These are phyloP conservation scores for Puccinia triticina DNA, from an alignment of 1,284 basidiomycete genomes.

Conservation along the genomic window DNA sequence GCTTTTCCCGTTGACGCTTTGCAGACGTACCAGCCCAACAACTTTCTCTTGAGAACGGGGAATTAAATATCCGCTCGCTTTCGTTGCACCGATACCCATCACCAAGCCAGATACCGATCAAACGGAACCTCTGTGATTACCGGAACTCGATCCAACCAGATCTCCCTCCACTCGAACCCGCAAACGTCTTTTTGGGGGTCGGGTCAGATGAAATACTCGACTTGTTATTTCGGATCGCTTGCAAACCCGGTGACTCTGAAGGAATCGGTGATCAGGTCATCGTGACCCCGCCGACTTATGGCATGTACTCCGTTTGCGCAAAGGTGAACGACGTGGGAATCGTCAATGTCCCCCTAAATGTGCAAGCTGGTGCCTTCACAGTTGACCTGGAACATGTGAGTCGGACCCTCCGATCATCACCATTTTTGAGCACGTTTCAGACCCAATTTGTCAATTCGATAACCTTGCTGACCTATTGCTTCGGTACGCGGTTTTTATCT, in stretches of 20 bases:
- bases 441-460: not conserved
- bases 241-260: constrained; percentile 68
- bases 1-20: not conserved
- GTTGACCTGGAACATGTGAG: constrained; percentile 74
- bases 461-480: not conserved
- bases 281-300: constrained; percentile 92
- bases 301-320: constrained; percentile 95
- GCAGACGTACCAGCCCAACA: constrained; percentile 45
- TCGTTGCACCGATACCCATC: constrained; percentile 84
- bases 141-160: constrained; percentile 67
- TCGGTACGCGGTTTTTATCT: not conserved
- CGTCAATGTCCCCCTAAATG: constrained; percentile 76
- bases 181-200: constrained; percentile 89
- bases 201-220: constrained; percentile 98
- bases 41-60: constrained; percentile 58
- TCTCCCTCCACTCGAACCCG: constrained; percentile 63
- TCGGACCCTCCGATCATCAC: constrained; percentile 51
- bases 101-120: constrained; percentile 78
- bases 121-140: constrained; percentile 66
- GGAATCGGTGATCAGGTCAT: constrained; percentile 70
- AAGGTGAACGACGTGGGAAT: constrained; percentile 90
- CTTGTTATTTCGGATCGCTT: constrained; percentile 85
- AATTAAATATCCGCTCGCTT: constrained; percentile 59
- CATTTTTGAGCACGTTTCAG: not conserved
- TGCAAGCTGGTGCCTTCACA: constrained; percentile 76